Percentiles rank a stretch among this genome's conserved stretches.
These are phyloP conservation scores for Plasmodium reichenowi DNA, from an alignment of 169 alveolate species.

Conservation along the genomic window DNA sequence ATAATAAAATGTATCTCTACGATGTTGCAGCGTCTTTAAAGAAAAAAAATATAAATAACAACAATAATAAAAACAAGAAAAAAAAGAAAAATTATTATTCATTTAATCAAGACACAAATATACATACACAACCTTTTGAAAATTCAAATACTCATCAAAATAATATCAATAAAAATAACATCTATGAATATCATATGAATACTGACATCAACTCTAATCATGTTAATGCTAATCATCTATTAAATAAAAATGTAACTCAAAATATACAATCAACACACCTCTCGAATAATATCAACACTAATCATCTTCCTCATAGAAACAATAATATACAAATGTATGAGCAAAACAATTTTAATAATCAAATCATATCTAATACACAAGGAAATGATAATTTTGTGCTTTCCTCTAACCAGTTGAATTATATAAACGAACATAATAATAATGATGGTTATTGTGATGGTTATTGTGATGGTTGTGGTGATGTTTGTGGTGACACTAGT, in stretches of 20 bases:
- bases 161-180: background rate
- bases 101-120: background rate
- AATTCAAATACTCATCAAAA: background rate
- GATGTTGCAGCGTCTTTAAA: constrained; percentile 10
- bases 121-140: too few relatives aligned
- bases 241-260: too few relatives aligned
- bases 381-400: background rate
- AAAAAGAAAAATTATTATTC: background rate
- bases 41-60: background rate
- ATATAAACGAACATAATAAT: background rate
- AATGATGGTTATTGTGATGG: background rate
- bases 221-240: background rate
- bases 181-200: background rate
- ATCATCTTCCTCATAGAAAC: background rate
- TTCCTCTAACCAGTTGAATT: background rate
- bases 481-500: background rate
- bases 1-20: constrained; percentile 36
- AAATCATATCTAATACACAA: background rate
- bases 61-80: background rate
- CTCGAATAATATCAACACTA: background rate
- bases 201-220: background rate
- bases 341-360: background rate
- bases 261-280: too few relatives aligned
- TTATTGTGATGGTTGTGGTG: background rate
- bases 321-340: background rate